Conservation (phyloP, 805 yeast genomes). For the Candida multigemmis region DNA sequence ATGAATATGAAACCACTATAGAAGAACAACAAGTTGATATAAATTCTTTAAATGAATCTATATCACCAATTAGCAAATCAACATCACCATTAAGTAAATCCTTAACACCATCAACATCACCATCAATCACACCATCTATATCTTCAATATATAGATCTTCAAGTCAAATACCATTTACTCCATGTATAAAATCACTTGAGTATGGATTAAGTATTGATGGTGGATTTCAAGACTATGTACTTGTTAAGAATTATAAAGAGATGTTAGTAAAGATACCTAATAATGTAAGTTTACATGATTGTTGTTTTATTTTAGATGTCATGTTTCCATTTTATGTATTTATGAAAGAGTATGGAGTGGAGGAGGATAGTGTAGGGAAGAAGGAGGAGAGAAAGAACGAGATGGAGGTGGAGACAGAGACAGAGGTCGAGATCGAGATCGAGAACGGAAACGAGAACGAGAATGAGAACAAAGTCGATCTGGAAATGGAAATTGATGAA, state of each 20-base stretch:
- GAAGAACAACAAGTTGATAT: too few relatives aligned
- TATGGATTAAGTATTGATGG: constrained; percentile 29
- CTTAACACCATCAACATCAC: neutral
- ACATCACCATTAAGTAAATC: too few relatives aligned
- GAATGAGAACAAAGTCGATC: too few relatives aligned
- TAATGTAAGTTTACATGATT: constrained; percentile 25
- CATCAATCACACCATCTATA: constrained; percentile 1
- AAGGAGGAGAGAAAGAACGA: too few relatives aligned
- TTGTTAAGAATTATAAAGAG: constrained; percentile 14
- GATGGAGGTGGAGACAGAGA: too few relatives aligned
- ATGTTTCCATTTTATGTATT: constrained; percentile 26
- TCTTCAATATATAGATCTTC: constrained; percentile 7
- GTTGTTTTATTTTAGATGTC: constrained; percentile 21
- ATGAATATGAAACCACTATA: too few relatives aligned
- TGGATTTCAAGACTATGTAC: constrained; percentile 28
- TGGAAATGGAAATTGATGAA: constrained; percentile 1
- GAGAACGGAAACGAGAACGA: too few relatives aligned
- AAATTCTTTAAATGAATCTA: too few relatives aligned
- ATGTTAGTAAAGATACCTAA: constrained; percentile 18
- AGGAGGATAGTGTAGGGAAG: too few relatives aligned
- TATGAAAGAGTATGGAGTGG: constrained; percentile 15
- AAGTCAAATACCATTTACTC: constrained; percentile 3
- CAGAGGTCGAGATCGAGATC: too few relatives aligned
- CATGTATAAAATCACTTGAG: constrained; percentile 14
- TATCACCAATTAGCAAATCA: too few relatives aligned